Percentiles rank a stretch among this genome's conserved stretches.
These are phyloP conservation scores for Omphalea diandra DNA, from an alignment of 441 rosid genomes.

Conservation along the genomic window DNA sequence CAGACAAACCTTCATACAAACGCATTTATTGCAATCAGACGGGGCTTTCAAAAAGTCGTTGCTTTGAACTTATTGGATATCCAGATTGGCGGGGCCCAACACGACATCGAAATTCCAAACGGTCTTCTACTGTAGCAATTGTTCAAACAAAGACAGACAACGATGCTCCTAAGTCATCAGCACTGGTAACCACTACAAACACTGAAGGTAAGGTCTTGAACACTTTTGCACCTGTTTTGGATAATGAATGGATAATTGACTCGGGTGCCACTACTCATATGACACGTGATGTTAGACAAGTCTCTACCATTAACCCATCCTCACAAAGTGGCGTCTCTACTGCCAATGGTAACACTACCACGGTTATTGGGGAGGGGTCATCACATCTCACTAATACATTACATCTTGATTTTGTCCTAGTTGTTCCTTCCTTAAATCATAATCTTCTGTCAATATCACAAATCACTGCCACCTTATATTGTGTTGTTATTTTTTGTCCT, in stretches of 20 bases:
- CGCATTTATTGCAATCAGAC: not conserved
- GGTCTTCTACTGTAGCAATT: no score
- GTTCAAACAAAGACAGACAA: no score
- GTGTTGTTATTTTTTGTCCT: constrained; percentile 1
- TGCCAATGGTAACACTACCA: not conserved
- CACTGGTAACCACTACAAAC: not conserved
- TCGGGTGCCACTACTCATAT: not conserved
- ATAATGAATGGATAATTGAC: constrained; percentile 10
- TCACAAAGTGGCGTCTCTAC: not conserved
- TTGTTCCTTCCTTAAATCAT: not conserved
- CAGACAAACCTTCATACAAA: not conserved
- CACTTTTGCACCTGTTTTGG: not conserved
- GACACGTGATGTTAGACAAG: not conserved
- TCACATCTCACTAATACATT: not conserved
- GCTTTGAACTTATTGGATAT: not conserved
- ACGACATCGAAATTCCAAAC: no score
- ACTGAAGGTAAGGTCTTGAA: constrained; percentile 6
- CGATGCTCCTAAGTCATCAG: not conserved
- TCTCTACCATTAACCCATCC: not conserved
- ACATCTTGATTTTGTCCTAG: constrained; percentile 5
- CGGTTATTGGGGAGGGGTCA: not conserved
- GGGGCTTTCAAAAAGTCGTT: not conserved
- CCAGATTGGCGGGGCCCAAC: not conserved
- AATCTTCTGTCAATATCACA: not conserved
- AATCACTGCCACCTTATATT: not conserved